Evolutionary conservation across 306 rosid genomes (phyloP).

Genomic region (Begonia peltatifolia): DNA sequence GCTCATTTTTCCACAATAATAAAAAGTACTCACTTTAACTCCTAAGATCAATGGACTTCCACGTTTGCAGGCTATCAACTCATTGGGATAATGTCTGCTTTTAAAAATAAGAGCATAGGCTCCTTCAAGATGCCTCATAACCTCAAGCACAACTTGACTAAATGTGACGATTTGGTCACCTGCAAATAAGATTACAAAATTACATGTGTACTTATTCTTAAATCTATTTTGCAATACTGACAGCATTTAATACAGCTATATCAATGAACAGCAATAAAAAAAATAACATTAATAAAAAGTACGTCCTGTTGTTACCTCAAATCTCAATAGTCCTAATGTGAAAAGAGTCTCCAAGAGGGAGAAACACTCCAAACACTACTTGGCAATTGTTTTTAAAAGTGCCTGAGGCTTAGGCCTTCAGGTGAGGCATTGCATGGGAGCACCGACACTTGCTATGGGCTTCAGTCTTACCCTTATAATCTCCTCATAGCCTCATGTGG

Average conservation of each 20-base stretch:
- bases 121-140: conserved; percentile 99
- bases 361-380: too few species aligned
- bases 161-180: conserved; percentile 72
- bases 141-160: conserved; percentile 92
- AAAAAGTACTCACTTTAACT: conserved; percentile 55
- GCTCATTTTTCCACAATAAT: too few species aligned
- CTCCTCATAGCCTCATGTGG: too few species aligned
- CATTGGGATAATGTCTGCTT: conserved; percentile 86
- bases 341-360: too few species aligned
- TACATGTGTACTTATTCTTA: background rate
- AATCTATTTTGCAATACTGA: background rate
- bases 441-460: too few species aligned
- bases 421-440: too few species aligned
- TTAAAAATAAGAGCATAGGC: conserved; percentile 97
- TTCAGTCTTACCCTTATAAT: too few species aligned
- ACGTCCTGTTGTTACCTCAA: background rate
- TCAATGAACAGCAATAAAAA: background rate
- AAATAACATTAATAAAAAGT: background rate
- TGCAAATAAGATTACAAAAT: conserved; percentile 23
- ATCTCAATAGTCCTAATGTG: background rate
- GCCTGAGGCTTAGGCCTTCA: too few species aligned
- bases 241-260: background rate
- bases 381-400: too few species aligned
- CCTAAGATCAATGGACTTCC: conserved; percentile 95
- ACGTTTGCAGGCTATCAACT: conserved; percentile 95